phyloP scores from a whole-genome alignment of 2,329 filamentous ascomycete species.

The Calonectria crousiana region DNA sequence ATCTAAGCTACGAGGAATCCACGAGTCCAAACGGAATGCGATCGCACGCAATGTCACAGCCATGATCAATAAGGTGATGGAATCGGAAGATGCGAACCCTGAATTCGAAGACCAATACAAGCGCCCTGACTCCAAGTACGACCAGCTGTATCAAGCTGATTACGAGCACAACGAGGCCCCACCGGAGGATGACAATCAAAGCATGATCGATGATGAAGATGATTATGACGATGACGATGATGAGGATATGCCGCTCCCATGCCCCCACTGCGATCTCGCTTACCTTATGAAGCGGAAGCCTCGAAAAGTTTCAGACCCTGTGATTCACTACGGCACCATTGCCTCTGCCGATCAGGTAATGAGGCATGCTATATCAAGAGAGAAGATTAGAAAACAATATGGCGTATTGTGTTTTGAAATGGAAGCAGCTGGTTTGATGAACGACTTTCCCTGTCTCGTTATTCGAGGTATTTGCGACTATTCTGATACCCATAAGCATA shows the following conservation, averaged over 20 bases:
- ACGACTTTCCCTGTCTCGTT: not conserved
- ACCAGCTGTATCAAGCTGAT: not conserved
- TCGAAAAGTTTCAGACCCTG: not conserved
- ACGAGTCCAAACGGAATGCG: not conserved
- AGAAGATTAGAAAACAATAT: not conserved
- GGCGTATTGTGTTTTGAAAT: not conserved
- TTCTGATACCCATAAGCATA: not conserved
- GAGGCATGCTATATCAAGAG: not conserved
- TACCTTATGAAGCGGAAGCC: not conserved
- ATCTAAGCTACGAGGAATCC: not conserved
- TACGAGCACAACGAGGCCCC: not conserved
- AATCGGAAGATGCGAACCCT: not conserved
- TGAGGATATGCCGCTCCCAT: not conserved
- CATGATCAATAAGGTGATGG: not conserved
- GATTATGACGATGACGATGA: not conserved
- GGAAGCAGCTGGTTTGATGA: not conserved
- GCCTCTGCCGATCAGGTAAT: not conserved
- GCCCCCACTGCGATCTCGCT: not conserved
- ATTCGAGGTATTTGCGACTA: not conserved
- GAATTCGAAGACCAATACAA: not conserved
- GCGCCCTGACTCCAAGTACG: not conserved
- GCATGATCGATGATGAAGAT: not conserved
- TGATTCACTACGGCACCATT: not conserved
- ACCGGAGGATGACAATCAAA: not conserved
- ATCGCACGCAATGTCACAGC: not conserved